Base-by-base conservation (phyloP, 2,329 filamentous ascomycete genomes). In the Pseudogymnoascus pannorum region DNA sequence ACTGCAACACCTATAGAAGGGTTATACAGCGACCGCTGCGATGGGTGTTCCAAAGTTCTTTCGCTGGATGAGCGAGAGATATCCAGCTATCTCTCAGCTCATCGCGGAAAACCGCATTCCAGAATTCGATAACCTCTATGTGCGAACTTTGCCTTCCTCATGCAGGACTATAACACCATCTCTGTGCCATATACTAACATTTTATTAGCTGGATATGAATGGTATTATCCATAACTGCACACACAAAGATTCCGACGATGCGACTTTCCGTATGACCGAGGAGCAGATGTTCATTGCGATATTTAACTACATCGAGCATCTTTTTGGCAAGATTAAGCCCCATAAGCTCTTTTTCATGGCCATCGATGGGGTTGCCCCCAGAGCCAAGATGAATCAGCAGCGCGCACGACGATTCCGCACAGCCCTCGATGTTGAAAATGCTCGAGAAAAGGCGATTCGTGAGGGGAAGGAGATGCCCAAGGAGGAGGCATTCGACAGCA, bases 241-340 rank as follows among this genome's bases (percentile, higher is more conserved):
- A 61, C 94, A 99, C 78, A 96, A 94, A 72, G 93, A 99, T 76
- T 88, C 91, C 22, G 92, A 95, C 72, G 92, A 93, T 72, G 86
- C 92, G 3, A 91, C 91, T 1, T 95, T 95, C 71, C 91, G 94
- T 61, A 87, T 97, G 76, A 93, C 88, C 62, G 95, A 99, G 75
- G 93, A 99, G 74, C 91, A 97, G 75, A 99, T 99, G 94, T 99
- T 99, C 73, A 97, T 99, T 68, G 89, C 92, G 62, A 99, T 99
- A 71, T 99, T 99, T 84, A 97, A 97, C 77, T 99, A 99, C 75
- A 99, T 99, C 67, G 94, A 99, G 76, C 94, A 99, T 78, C 77
- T 99, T 60, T 99, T 96, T 75, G 92, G 93, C 69, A 99, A 97
- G 76, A 99, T 99, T 73, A 97, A 97, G 76, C 94, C 94, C 11